Evolutionary conservation across 768 basidiomycete genomes (phyloP).

Genomic region (Gelatoporia subvermispora): DNA sequence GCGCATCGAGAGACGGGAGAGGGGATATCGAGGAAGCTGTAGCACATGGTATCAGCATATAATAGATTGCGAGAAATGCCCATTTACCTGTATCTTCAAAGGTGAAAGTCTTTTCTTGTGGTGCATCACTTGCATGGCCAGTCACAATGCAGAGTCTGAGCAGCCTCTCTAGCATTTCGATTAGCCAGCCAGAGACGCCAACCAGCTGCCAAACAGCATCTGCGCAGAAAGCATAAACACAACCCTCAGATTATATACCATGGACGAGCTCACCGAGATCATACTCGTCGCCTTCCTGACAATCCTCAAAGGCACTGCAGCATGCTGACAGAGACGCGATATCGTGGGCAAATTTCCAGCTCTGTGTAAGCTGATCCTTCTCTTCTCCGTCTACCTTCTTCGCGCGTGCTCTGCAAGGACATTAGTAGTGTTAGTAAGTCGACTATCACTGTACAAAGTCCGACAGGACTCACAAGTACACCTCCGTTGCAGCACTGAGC

Average conservation of each 20-base stretch:
- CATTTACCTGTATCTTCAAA: background rate
- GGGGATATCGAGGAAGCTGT: background rate
- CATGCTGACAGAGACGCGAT: conserved; percentile 60
- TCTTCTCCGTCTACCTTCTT: conserved; percentile 28
- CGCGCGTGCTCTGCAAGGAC: conserved; percentile 28
- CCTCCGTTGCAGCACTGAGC: conserved; percentile 41
- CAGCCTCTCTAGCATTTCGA: conserved; percentile 56
- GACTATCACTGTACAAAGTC: conserved; percentile 1
- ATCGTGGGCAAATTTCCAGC: conserved; percentile 64
- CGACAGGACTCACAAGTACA: conserved; percentile 29
- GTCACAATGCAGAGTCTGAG: conserved; percentile 47
- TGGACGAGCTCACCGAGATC: conserved; percentile 51
- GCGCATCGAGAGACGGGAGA: conserved; percentile 21
- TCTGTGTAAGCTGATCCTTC: conserved; percentile 35
- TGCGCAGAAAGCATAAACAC: conserved; percentile 22
- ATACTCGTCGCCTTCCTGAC: conserved; percentile 54
- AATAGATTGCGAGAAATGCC: background rate
- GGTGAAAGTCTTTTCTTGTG: background rate
- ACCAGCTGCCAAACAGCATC: conserved; percentile 74
- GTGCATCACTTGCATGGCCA: conserved; percentile 17
- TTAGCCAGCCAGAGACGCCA: conserved; percentile 55
- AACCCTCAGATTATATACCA: background rate
- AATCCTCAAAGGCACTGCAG: conserved; percentile 62
- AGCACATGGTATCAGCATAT: background rate
- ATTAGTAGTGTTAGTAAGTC: background rate